Conservation (phyloP, 2,329 filamentous ascomycete genomes). For the Talaromyces sp. region DNA sequence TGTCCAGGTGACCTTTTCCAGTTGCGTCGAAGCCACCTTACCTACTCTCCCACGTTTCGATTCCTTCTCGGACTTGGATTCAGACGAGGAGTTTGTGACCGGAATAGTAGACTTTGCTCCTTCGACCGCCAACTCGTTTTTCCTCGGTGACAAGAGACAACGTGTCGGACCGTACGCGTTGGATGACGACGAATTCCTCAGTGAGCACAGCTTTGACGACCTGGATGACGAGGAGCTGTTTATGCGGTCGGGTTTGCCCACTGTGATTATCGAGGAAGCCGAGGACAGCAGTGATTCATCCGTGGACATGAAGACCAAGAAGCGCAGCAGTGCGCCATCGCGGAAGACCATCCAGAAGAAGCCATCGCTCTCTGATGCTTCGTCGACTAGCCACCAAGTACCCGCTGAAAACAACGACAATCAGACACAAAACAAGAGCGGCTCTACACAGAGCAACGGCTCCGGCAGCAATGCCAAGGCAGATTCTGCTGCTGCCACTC, state of each 20-base stretch:
- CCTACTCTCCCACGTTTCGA: conserved; percentile 71
- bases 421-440: conserved; percentile 38
- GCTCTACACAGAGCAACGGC: conserved; percentile 37
- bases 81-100: conserved; percentile 80
- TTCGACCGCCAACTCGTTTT: conserved; percentile 55
- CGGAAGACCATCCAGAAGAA: conserved; percentile 38
- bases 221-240: conserved; percentile 66
- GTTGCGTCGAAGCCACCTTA: conserved; percentile 47
- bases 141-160: conserved; percentile 66
- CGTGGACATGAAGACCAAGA: conserved; percentile 48
- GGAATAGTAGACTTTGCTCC: conserved; percentile 67
- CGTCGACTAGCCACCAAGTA: conserved; percentile 29
- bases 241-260: conserved; percentile 60
- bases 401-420: conserved; percentile 29
- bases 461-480: conserved; percentile 44
- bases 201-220: conserved; percentile 71
- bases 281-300: conserved; percentile 36
- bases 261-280: conserved; percentile 51
- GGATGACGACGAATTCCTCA: conserved; percentile 74
- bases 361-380: conserved; percentile 28
- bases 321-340: conserved; percentile 33
- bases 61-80: conserved; percentile 84
- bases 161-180: conserved; percentile 67
- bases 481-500: conserved; percentile 44
- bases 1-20: conserved; percentile 39